Evolutionary conservation across 768 basidiomycete species (phyloP), one percentile per base, ranked within the genome.

Genomic region (Tulasnella sp.): DNA sequence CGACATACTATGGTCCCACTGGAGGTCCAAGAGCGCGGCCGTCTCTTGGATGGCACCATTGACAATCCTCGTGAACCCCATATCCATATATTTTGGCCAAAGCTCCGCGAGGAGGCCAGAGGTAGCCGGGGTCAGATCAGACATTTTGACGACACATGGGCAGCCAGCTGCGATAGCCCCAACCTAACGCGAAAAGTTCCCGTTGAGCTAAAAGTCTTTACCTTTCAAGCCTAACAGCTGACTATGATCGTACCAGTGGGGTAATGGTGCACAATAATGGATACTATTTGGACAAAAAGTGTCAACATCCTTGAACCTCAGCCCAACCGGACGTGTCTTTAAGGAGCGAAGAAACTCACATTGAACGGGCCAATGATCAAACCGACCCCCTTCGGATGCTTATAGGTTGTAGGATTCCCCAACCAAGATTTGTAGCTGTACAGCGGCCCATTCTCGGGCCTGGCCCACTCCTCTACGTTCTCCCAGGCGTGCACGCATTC

Each of bases 141-240:
- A 85, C 0, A 86, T 86, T 68, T 93, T 93, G 53, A 91, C 50
- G 3, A 85, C 70, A 2, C 79, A 80, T 0, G 84, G 75, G 65
- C 83, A 84, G 4, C 90, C 90, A 2, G 88, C 86, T 0, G 88
- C 84, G 43, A 94, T 78, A 1, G 90, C 90, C 7, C 84, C 84
- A 49, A 69, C 59, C 63, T 47, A 23, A 19, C 30, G 42, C 17
- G 43, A 42, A 8, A 58, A 43, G 23, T 42, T 49, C 15, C 44
- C 27, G 24, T 47, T 49, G 30, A 58, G 27, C n/a, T 42, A 45
- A 38, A 47, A 58, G 15, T 58, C 48, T 30, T 68, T n/a, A n/a
- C n/a, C n/a, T n/a, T n/a, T n/a, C n/a, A n/a, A n/a, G n/a, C n/a
- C n/a, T n/a, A n/a, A n/a, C n/a, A n/a, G n/a, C n/a, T n/a, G n/a